Evolutionary conservation across 2,329 filamentous ascomycete species (phyloP), one percentile per base, ranked within the genome.

Genomic region (Cytospora piceae): DNA sequence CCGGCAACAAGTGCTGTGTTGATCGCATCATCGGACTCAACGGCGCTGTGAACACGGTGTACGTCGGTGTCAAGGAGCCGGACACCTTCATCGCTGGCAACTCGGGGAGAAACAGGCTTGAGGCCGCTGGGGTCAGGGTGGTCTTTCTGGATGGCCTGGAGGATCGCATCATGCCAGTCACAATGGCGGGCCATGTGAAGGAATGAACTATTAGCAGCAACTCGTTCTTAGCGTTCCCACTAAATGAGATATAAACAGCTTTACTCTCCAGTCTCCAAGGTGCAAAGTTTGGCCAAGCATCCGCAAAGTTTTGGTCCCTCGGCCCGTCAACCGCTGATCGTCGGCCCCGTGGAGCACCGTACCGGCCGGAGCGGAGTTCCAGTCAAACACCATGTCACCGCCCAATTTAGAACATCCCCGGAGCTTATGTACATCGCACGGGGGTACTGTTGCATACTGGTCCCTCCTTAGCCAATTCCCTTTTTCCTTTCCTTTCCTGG

Each of bases 201-300:
- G 15, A 42, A 6, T 39, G 15, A 15, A 12, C 15, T 2, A 57
- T n/a, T 22, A 2, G 86, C 67, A 91, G 91, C 69, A 72, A 89
- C 53, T n/a, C 49, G 15, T 49, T 34, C 32, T 8, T 34, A 34
- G 32, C 32, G 7, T 9, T 34, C 32, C 32, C 32, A 34, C 32
- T 9, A 34, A 34, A 9, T 34, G 32, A 34, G 32, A 34, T 11
- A 34, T 34, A 34, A 34, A 34, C 7, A 34, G 32, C 32, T 12
- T 9, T 34, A 6, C 7, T 34, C 7, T 34, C 11, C 32, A 34
- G 8, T 31, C 31, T 31, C 8, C 31, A 31, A 31, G 4, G 31
- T 31, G 4, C 31, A 4, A 4, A 31, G 8, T 8, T 31, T 31
- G 31, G 31, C 31, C 31, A 31, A 31, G 31, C 31, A 31, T 31